Base-by-base conservation (phyloP, 495 filamentous ascomycete species). In the Aspergillus coremiiformis region DNA sequence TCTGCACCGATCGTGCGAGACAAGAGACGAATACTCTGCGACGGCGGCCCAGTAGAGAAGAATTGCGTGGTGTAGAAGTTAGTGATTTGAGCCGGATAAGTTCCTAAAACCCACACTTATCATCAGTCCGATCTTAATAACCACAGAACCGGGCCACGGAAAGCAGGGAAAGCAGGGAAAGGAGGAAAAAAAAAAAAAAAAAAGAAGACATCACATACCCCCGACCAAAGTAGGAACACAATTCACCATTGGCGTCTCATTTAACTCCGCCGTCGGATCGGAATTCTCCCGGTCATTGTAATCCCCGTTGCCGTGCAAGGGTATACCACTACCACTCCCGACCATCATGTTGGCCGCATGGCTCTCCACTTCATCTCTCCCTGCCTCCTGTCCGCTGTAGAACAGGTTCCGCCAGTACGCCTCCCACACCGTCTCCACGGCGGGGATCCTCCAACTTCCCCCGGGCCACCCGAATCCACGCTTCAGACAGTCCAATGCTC, bases 1-100 rank as follows among this genome's bases (percentile, higher is more conserved):
- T 84, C 78, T 0, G 72, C 62, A 1, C 80, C 81, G 6, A 81
- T 66, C 0, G 89, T 93, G 23, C 89, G 73, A 9, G 83, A 86
- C 8, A 92, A 62, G 5, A 93, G 77, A 46, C 84, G 82, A 50
- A 90, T 73, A 30, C 66, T 65, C 23, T 85, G 77, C 29, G 81
- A 82, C 0, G 72, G 74, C 0, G 87, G 85, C 23, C 88, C 85
- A 48, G 71, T 68, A 10, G 83, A 81, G 44, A 91, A 81, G 61
- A 92, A 93, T 53, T 81, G 77, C 32, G 84, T 61, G 9, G 71
- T 69, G 59, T 92, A 92, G 59, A 94, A 95, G 5, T 67, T 56
- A 1, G 73, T 72, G 15, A 93, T 66, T 15, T 50, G 49, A 8
- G 56, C 39, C 1, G 57, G 49, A 20, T 55, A 57, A n/a, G 55